Percentiles rank a stretch among this genome's conserved stretches.
These are phyloP conservation scores for Carex arenaria DNA, from an alignment of 202 grass and related monocot genomes.

Conservation along the genomic window DNA sequence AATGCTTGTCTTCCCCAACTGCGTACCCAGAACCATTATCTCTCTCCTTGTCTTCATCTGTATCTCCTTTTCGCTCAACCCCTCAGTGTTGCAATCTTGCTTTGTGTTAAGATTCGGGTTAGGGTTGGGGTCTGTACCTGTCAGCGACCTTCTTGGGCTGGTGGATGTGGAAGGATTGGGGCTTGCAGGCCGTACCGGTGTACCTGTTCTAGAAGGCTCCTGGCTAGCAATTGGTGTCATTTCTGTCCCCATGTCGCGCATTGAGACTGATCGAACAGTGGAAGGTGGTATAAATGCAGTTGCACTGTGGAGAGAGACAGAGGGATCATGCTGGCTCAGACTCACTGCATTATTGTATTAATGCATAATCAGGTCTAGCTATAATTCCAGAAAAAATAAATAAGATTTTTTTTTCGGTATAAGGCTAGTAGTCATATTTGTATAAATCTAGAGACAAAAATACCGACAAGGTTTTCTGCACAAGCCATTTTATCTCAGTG, in stretches of 20 bases:
- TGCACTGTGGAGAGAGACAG: constrained; percentile 44
- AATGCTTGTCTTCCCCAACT: constrained; percentile 93
- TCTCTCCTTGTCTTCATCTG: constrained; percentile 78
- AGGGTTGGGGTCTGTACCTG: constrained; percentile 28
- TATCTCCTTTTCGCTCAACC: constrained; percentile 66
- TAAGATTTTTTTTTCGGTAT: background rate
- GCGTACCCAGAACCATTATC: constrained; percentile 88
- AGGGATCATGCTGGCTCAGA: constrained; percentile 53
- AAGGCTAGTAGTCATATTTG: background rate
- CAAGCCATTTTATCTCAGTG: background rate
- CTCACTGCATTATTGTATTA: constrained; percentile 46
- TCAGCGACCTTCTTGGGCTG: constrained; percentile 50
- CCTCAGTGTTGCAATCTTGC: constrained; percentile 37
- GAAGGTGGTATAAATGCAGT: constrained; percentile 57
- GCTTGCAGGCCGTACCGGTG: constrained; percentile 72
- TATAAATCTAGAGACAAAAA: background rate
- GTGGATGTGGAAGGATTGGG: constrained; percentile 68
- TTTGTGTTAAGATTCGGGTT: constrained; percentile 29
- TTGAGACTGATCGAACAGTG: constrained; percentile 83
- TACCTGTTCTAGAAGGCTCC: constrained; percentile 89
- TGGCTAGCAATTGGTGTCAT: constrained; percentile 97
- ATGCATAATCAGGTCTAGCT: constrained; percentile 8
- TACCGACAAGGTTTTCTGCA: background rate
- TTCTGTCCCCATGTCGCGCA: constrained; percentile 99
- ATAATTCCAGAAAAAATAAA: background rate